phyloP scores from a whole-genome alignment of 192 early-diverging fungal species.

The Podila verticillata region DNA sequence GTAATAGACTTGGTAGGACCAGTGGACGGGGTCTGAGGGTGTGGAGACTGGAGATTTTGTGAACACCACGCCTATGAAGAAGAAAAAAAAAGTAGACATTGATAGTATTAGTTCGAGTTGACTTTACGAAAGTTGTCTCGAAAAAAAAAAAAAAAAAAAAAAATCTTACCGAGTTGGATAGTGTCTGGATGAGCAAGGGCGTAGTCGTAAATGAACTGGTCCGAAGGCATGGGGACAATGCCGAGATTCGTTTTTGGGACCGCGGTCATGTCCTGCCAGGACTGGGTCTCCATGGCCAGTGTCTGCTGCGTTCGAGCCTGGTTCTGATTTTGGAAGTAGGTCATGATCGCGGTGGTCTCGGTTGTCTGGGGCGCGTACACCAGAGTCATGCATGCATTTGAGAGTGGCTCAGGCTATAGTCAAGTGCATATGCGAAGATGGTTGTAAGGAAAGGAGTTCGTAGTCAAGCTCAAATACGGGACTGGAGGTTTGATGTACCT shows the following conservation, averaged over 20 bases:
- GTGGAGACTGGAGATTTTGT: conserved; percentile 12
- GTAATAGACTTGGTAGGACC: conserved; percentile 79
- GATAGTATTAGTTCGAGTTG: too few relatives aligned
- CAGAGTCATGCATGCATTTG: conserved; percentile 42
- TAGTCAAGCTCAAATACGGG: too few relatives aligned
- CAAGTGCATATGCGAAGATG: not conserved
- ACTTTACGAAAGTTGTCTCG: too few relatives aligned
- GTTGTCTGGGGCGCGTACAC: conserved; percentile 25
- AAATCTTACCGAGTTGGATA: conserved; percentile 63
- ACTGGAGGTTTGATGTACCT: too few relatives aligned
- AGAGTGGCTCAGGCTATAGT: conserved; percentile 20
- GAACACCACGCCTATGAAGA: conserved; percentile 24
- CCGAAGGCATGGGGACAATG: conserved; percentile 61
- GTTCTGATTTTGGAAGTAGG: conserved; percentile 40
- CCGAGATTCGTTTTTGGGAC: conserved; percentile 51
- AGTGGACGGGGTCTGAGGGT: conserved; percentile 50
- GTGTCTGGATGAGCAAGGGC: conserved; percentile 70
- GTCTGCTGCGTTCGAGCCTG: conserved; percentile 22
- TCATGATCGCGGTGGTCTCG: conserved; percentile 41
- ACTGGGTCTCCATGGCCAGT: conserved; percentile 9
- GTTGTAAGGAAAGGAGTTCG: not conserved
- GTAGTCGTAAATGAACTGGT: conserved; percentile 75
- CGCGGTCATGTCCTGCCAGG: conserved; percentile 22
- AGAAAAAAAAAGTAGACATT: not conserved
- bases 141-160: not conserved